A percentile compares a stretch with the other conserved stretches of the same genome.
Conservation (phyloP, 768 basidiomycete species). For the Tricholoma saponaceum region DNA sequence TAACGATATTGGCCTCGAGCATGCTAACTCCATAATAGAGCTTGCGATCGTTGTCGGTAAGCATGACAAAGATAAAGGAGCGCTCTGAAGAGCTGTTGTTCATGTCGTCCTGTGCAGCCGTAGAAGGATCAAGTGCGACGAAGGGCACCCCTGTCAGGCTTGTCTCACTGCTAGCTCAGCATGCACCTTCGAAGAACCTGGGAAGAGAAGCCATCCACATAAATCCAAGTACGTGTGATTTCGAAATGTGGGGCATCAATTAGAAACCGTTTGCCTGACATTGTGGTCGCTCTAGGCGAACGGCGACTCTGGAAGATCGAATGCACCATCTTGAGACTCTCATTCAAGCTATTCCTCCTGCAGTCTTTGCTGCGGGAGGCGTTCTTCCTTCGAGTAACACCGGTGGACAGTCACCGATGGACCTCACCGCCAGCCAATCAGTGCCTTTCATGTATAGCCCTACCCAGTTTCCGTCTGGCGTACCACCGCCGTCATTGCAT, state of each 20-base stretch:
- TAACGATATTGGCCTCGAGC: not conserved
- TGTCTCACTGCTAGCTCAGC: conserved; percentile 79
- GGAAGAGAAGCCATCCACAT: conserved; percentile 81
- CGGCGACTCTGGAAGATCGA: conserved; percentile 80
- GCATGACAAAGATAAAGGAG: conserved; percentile 20
- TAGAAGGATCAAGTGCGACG: conserved; percentile 83
- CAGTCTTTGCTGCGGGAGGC: conserved; percentile 67
- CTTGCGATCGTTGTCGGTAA: conserved; percentile 90
- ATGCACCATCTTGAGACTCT: conserved; percentile 87
- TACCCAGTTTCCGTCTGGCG: conserved; percentile 40
- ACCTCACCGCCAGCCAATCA: conserved; percentile 22
- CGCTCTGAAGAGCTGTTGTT: not conserved
- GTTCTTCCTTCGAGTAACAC: conserved; percentile 27
- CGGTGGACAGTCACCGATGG: conserved; percentile 25
- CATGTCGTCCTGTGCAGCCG: conserved; percentile 41
- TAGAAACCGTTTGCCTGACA: not conserved
- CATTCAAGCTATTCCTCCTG: conserved; percentile 80
- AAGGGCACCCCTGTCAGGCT: conserved; percentile 86
- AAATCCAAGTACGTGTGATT: conserved; percentile 70
- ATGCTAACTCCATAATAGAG: conserved; percentile 38
- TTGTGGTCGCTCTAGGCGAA: conserved; percentile 44
- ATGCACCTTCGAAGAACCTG: conserved; percentile 85
- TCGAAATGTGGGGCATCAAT: too few species aligned
- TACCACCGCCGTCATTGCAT: conserved; percentile 76
- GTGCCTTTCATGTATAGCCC: conserved; percentile 25